Evolutionary conservation across 2,329 filamentous ascomycete genomes (phyloP).

Genomic region (Fusarium redolens): DNA sequence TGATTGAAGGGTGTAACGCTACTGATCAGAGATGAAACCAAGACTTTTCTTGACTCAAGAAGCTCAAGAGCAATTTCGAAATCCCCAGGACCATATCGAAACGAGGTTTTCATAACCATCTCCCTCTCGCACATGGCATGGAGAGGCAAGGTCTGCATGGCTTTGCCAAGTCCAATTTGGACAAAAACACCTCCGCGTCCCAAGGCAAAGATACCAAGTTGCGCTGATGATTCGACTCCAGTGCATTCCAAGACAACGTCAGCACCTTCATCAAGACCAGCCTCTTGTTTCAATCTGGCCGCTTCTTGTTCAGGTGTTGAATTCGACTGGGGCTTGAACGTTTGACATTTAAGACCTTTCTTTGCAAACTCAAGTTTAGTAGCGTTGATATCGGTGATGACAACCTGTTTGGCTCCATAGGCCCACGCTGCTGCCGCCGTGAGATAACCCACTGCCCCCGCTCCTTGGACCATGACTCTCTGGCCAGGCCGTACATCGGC

Average conservation of each 20-base stretch:
- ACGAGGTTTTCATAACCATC: constrained; percentile 84
- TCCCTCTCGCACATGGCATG: constrained; percentile 90
- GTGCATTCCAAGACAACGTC: constrained; percentile 35
- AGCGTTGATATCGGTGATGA: constrained; percentile 34
- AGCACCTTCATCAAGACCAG: constrained; percentile 79
- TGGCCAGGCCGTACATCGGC: constrained; percentile 77
- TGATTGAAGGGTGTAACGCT: constrained; percentile 79
- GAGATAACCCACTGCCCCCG: constrained; percentile 86
- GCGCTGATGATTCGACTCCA: constrained; percentile 31
- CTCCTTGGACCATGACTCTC: constrained; percentile 85
- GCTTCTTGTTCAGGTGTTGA: constrained; percentile 24
- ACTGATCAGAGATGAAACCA: constrained; percentile 83
- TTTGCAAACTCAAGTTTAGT: constrained; percentile 36
- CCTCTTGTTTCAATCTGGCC: background rate
- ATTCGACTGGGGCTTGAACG: background rate
- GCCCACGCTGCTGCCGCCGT: constrained; percentile 86
- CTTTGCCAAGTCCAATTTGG: constrained; percentile 33
- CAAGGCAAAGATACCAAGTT: constrained; percentile 15
- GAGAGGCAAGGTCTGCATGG: constrained; percentile 59
- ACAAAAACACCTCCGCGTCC: constrained; percentile 26
- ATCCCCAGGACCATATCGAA: constrained; percentile 88
- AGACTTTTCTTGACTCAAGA: constrained; percentile 75
- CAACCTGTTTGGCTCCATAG: constrained; percentile 75
- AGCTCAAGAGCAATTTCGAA: constrained; percentile 86
- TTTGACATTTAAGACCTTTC: constrained; percentile 12